Conservation (phyloP, 164 flowering plant genomes). For the Dillenia turbinata region DNA sequence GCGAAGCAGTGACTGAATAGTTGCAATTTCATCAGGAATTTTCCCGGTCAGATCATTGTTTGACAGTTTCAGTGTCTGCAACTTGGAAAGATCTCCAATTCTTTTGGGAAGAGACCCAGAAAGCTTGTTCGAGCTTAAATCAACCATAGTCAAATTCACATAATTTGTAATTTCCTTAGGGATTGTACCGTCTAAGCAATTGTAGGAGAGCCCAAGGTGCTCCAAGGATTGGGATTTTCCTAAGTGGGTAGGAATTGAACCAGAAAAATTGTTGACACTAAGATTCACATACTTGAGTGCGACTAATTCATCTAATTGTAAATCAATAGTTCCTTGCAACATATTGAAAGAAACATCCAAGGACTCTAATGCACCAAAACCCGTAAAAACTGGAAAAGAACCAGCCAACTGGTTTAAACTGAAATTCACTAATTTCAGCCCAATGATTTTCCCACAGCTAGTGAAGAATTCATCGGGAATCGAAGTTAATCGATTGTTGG, state of each 20-base stretch:
- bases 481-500: conserved; percentile 34
- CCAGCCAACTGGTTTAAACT: conserved; percentile 42
- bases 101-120: conserved; percentile 37
- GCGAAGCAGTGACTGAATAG: conserved; percentile 31
- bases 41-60: conserved; percentile 38
- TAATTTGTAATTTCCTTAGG: conserved; percentile 32
- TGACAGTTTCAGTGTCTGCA: conserved; percentile 43
- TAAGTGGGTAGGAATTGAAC: conserved; percentile 34
- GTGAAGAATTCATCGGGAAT: conserved; percentile 42
- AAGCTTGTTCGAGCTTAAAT: conserved; percentile 41
- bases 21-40: conserved; percentile 38
- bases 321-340: conserved; percentile 35
- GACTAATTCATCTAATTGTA: conserved; percentile 41
- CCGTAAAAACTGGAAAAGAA: conserved; percentile 37
- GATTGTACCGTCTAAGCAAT: conserved; percentile 24
- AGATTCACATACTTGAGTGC: conserved; percentile 39
- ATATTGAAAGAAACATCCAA: conserved; percentile 56
- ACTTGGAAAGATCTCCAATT: conserved; percentile 40
- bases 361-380: conserved; percentile 37
- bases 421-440: conserved; percentile 41
- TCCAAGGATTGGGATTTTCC: conserved; percentile 36
- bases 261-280: conserved; percentile 27
- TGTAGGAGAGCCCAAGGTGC: conserved; percentile 33
- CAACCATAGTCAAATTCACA: conserved; percentile 41
- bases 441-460: conserved; percentile 38